Percentiles rank a stretch among this genome's conserved stretches.
phyloP scores from a whole-genome alignment of 73 alveolate genomes.

The Paramecium primaurelia region DNA sequence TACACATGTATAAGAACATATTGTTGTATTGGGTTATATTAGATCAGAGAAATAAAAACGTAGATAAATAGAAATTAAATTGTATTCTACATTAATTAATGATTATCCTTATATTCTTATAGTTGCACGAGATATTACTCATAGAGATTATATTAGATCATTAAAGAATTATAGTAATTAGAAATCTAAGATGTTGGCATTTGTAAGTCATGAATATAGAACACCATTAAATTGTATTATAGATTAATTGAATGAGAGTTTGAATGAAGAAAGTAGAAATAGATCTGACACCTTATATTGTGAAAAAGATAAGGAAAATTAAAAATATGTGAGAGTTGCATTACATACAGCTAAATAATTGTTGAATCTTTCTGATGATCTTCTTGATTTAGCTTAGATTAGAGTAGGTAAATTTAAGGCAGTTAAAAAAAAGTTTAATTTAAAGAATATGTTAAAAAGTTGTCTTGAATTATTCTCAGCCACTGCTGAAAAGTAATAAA shows the following conservation, averaged over 20 bases:
- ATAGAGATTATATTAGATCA: neutral
- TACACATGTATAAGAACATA: neutral
- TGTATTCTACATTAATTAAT: neutral
- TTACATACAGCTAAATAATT: conserved; percentile 19
- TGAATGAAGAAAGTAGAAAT: neutral
- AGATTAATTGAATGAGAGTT: neutral
- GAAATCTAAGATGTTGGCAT: neutral
- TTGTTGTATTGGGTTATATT: neutral
- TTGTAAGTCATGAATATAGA: conserved; percentile 48
- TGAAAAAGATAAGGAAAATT: neutral
- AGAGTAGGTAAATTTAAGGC: conserved; percentile 51
- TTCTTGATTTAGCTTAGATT: conserved; percentile 43
- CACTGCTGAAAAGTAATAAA: neutral
- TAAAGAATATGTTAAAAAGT: neutral
- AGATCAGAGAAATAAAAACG: neutral
- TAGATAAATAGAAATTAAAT: neutral
- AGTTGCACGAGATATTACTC: conserved; percentile 6
- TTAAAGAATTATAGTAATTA: neutral
- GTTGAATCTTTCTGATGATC: conserved; percentile 36
- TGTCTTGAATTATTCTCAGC: conserved; percentile 12
- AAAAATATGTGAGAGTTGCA: neutral
- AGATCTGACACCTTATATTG: neutral
- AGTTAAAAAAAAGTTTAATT: neutral
- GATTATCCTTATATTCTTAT: neutral
- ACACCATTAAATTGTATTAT: conserved; percentile 33